These are phyloP conservation scores for Betula pendula DNA, from an alignment of 306 rosid species.

Conservation along the genomic window DNA sequence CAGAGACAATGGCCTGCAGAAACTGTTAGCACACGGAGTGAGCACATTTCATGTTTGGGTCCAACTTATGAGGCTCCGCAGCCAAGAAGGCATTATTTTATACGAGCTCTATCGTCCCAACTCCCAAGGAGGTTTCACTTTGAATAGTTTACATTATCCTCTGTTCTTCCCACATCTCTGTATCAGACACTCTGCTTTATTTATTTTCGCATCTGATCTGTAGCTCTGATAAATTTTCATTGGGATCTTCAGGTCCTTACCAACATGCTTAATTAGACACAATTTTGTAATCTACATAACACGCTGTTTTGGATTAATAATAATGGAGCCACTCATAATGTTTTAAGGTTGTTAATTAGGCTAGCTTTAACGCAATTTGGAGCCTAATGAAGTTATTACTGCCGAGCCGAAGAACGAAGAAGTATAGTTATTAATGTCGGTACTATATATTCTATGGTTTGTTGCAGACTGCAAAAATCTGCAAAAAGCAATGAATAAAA, in stretches of 20 bases:
- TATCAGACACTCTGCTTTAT: constrained; percentile 14
- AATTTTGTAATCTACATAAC: not conserved
- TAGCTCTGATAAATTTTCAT: not conserved
- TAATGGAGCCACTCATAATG: not conserved
- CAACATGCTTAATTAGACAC: constrained; percentile 19
- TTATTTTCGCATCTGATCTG: not conserved
- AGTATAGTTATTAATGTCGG: not conserved
- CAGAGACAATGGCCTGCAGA: constrained; percentile 33
- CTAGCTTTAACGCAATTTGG: not conserved
- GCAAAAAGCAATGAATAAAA: no score
- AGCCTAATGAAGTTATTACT: not conserved
- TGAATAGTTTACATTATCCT: constrained; percentile 46
- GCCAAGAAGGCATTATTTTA: constrained; percentile 28
- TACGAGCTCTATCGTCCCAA: constrained; percentile 14
- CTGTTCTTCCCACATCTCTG: constrained; percentile 28
- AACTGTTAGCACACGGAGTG: constrained; percentile 23
- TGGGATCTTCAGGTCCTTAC: constrained; percentile 13
- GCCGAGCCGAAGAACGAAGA: not conserved
- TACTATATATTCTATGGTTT: not conserved
- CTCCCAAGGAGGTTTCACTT: constrained; percentile 9
- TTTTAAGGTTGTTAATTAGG: constrained; percentile 4
- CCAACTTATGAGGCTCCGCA: constrained; percentile 37
- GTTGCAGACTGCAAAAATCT: no score
- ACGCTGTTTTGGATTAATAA: not conserved
- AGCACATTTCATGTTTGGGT: constrained; percentile 35